Base-by-base conservation (phyloP, 176 grass and related monocot genomes). In the Oryza australiensis region DNA sequence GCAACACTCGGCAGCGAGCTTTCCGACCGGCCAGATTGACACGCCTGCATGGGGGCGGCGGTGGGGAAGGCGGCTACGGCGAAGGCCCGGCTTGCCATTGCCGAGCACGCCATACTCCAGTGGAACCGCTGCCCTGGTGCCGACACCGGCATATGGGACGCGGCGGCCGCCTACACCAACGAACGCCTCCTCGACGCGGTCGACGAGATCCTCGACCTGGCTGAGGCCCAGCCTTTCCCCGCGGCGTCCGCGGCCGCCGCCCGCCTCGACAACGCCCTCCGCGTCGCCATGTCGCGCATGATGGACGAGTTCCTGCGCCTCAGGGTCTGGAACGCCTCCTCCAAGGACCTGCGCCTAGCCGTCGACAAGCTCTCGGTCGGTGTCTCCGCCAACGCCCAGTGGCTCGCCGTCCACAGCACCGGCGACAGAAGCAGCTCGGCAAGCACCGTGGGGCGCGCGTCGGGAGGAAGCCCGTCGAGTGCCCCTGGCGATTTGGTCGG, bases 251-350 rank as follows among this genome's bases (percentile, higher is more conserved):
- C 45, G 35, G 72, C 46, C 38, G 64, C 73, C 11, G 12, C 8
- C 26, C 73, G 62, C 64, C 82, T 84, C 0, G 64, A 77, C 49
- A 1, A 8, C 34, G 73, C 73, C 34, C 34, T 77, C 5, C 26
- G 2, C 73, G 24, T 57, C 26, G 73, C 74, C 74, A 18, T 16
- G 74, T 62, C 66, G 51, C 65, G 74, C 37, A 70, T 78, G 66
- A 51, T 77, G 65, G 74, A 85, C 20, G 82, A 85, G 73, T 70
- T 77, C 74, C 20, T 77, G 35, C 74, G 82, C 34, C 74, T 85
- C 65, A 62, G 65, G 73, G 82, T 85, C 65, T 77, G 82, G 82
- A 24, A 85, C 49, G 64, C 26, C 14, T 62, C 49, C 11, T 74
- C 14, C 35, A 18, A 51, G 12, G 51, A 24, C 20, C 49, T 78